These are phyloP conservation scores for Schwanniomyces etchellsii DNA, from an alignment of 1,139 yeast genomes.

Conservation along the genomic window DNA sequence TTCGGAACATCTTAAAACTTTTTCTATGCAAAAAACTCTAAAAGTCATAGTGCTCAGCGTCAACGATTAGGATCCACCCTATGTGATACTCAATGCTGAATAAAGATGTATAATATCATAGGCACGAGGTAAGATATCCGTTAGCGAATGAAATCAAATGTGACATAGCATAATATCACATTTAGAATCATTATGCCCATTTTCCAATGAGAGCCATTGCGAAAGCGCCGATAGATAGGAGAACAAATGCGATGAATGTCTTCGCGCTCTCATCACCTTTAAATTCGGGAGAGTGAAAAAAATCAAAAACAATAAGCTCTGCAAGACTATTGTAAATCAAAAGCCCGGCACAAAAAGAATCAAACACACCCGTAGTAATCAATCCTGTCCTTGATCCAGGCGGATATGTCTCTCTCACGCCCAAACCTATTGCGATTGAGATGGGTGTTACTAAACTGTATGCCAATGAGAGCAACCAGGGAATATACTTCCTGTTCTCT, in stretches of 20 bases:
- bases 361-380: constrained; percentile 74
- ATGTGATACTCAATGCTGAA: too few relatives aligned
- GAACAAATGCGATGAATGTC: constrained; percentile 32
- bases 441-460: constrained; percentile 79
- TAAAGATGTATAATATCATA: too few relatives aligned
- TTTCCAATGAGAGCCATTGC: constrained; percentile 81
- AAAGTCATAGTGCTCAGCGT: too few relatives aligned
- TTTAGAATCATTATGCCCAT: too few relatives aligned
- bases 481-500: constrained; percentile 35
- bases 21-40: too few relatives aligned
- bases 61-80: too few relatives aligned
- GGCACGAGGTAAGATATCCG: too few relatives aligned
- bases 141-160: not conserved
- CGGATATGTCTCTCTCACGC: constrained; percentile 64
- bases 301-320: constrained; percentile 86
- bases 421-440: constrained; percentile 81
- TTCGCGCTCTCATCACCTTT: constrained; percentile 43
- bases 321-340: constrained; percentile 80
- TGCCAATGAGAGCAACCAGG: constrained; percentile 54
- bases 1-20: too few relatives aligned
- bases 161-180: constrained; percentile 9
- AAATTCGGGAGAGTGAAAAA: constrained; percentile 62
- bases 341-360: constrained; percentile 81
- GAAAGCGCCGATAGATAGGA: constrained; percentile 67
- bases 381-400: constrained; percentile 58